Evolutionary conservation across 305 asterid species (phyloP).

Genomic region (Vinca major): DNA sequence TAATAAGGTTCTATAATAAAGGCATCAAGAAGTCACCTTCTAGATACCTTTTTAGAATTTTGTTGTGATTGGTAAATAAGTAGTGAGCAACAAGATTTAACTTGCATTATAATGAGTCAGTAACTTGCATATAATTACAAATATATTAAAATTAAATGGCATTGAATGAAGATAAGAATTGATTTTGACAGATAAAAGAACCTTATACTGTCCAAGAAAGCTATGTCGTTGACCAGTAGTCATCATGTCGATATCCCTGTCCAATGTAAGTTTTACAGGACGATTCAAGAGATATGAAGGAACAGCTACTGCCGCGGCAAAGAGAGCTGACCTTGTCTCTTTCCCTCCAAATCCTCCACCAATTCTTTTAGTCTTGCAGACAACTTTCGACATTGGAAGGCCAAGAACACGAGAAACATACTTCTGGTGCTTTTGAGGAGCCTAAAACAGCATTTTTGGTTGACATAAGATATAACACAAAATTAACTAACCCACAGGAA

Average conservation of each 20-base stretch:
- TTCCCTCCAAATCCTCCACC: conserved; percentile 99
- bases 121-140: neutral
- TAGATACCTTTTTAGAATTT: neutral
- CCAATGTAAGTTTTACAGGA: conserved; percentile 79
- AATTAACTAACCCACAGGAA: neutral
- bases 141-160: neutral
- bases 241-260: conserved; percentile 92
- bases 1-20: neutral
- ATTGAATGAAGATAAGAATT: neutral
- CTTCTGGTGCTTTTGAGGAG: conserved; percentile 87
- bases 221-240: conserved; percentile 87
- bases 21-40: neutral
- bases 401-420: conserved; percentile 77
- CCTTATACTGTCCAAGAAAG: conserved; percentile 91
- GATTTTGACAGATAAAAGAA: conserved; percentile 12
- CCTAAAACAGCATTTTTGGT: conserved; percentile 26
- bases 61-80: neutral
- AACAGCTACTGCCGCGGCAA: conserved; percentile 74
- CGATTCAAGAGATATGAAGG: conserved; percentile 77
- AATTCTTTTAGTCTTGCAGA: conserved; percentile 87
- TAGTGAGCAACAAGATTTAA: neutral
- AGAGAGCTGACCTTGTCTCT: conserved; percentile 75
- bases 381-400: conserved; percentile 95
- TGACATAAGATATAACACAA: neutral
- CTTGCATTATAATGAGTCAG: neutral